Evolutionary conservation across 108 stramenopile genomes (phyloP), one percentile per base, ranked within the genome.

Genomic region (Pseudonitzschia pungens): DNA sequence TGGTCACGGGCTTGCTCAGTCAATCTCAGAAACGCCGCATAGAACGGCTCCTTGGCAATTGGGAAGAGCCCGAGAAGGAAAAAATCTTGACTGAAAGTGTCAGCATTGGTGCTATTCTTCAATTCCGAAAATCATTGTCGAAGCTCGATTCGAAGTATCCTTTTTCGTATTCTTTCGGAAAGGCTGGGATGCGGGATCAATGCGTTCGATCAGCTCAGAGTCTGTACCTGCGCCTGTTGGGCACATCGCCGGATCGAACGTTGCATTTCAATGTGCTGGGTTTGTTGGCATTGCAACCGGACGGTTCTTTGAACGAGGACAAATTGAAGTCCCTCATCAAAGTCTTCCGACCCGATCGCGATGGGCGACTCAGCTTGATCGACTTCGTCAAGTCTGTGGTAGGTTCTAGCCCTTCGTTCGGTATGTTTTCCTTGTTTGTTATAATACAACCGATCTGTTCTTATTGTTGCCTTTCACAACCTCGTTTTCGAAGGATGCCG

Each of bases 341-440:
- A 51, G 62, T 91, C 20, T 87, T 91, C 53, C 75, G 90, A 21
- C 90, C 90, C 0, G 83, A 84, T 42, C 82, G 90, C 0, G 74
- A 86, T 40, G 90, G 90, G 4, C 44, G 45, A 43, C 50, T 89
- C 21, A 74, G 77, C 8, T 66, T 83, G 42, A 66, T 94, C 9
- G 90, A 91, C 63, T 94, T 90, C 55, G 81, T 87, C 21, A 86
- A 81, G 66, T 67, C 74, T 29, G 64, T 77, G 60, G 60, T 62
- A 40, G 14, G 60, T 62, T 18, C 31, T 70, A 33, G 31, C n/a
- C 55, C 44, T 29, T 73, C 68, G 36, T 5, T 5, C 6, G 36
- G 6, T 36, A 6, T 36, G 36, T 36, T 36, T 36, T 36, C 36
- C 36, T 6, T 5, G 6, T n/a, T n/a, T n/a, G 36, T 36, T 36